phyloP scores from a whole-genome alignment of 805 yeast species.

The Debaryomyces castellii region DNA sequence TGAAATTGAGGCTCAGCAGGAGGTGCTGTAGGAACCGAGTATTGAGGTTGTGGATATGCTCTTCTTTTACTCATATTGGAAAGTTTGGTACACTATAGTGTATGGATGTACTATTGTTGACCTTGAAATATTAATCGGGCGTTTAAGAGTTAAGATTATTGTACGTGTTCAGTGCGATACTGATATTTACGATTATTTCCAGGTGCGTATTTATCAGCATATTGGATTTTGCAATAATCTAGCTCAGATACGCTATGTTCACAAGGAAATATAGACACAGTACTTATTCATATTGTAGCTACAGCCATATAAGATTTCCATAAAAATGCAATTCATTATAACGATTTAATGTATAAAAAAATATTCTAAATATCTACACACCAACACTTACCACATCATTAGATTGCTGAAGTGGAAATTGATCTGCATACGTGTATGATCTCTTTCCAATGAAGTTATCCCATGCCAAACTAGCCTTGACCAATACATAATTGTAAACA shows the following conservation, averaged over 20 bases:
- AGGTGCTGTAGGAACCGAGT: slow-evolving; percentile 27
- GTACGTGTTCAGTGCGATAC: slow-evolving; percentile 6
- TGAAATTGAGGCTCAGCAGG: slow-evolving; percentile 16
- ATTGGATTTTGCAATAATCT: not conserved
- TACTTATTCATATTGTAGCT: too few species aligned
- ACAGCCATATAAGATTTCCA: too few species aligned
- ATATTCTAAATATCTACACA: not conserved
- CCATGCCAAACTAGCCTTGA: slow-evolving; percentile 63
- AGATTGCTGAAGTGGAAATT: slow-evolving; percentile 5
- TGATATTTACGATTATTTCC: slow-evolving; percentile 2
- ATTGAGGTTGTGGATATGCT: slow-evolving; percentile 49
- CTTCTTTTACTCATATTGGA: slow-evolving; percentile 37
- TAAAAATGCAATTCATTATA: not conserved
- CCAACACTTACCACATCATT: slow-evolving; percentile 2
- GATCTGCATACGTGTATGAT: slow-evolving; percentile 2
- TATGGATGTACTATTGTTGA: not conserved
- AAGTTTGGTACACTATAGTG: not conserved
- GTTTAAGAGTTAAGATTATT: not conserved
- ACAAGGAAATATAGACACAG: not conserved
- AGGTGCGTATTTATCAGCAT: slow-evolving; percentile 1
- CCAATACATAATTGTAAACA: slow-evolving; percentile 49
- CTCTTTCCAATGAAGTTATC: slow-evolving; percentile 65
- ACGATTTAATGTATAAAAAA: not conserved
- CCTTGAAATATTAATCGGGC: not conserved
- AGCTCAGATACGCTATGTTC: too few species aligned